Conservation (phyloP, 768 basidiomycete species). For the Mycena haematopus region DNA sequence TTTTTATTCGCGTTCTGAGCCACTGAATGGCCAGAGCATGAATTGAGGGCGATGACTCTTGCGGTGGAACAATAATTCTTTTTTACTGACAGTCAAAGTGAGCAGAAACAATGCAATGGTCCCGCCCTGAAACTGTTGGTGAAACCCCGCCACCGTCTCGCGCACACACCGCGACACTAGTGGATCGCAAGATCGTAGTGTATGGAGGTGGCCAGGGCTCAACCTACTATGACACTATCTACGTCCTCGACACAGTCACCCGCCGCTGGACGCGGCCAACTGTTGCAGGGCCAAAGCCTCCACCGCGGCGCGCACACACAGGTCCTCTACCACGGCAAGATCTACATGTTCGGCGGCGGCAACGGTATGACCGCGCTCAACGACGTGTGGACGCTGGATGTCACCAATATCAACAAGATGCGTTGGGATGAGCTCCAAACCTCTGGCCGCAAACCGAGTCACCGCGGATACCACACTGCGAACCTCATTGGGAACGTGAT, state of each 20-base stretch:
- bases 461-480: conserved; percentile 90
- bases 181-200: conserved; percentile 80
- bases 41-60: no score
- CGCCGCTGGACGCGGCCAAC: conserved; percentile 68
- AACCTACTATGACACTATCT: conserved; percentile 83
- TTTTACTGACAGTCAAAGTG: conserved; percentile 3
- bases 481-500: conserved; percentile 86
- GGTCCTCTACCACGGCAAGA: conserved; percentile 72
- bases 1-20: no score
- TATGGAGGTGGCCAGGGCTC: conserved; percentile 89
- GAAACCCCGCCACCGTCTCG: conserved; percentile 82
- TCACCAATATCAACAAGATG: conserved; percentile 48
- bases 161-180: conserved; percentile 87
- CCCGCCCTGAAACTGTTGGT: conserved; percentile 77
- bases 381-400: conserved; percentile 89
- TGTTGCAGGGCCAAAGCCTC: conserved; percentile 51
- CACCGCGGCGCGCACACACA: conserved; percentile 87
- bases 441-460: conserved; percentile 58
- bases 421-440: conserved; percentile 69
- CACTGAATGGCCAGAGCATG: background rate
- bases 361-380: conserved; percentile 90
- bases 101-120: conserved; percentile 90
- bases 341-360: conserved; percentile 94
- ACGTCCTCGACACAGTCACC: conserved; percentile 79
- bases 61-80: background rate